These are phyloP conservation scores for Rhodotorula kratochvilovae DNA, from an alignment of 768 basidiomycete species.

Conservation along the genomic window DNA sequence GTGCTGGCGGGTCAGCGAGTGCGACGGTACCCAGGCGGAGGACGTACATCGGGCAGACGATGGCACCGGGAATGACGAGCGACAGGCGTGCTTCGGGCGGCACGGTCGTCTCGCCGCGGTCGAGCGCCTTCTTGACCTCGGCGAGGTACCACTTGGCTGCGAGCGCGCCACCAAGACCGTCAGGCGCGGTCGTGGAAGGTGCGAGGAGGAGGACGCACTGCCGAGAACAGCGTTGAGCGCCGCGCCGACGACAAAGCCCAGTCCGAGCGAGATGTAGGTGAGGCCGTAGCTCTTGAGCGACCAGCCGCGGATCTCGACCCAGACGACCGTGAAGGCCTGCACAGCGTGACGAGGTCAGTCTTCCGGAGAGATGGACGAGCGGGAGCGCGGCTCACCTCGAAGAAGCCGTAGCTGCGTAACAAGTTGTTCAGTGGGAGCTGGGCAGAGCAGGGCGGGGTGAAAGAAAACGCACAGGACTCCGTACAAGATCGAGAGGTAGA, in stretches of 20 bases:
- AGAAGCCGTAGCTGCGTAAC: constrained; percentile 38
- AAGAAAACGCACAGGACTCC: constrained; percentile 27
- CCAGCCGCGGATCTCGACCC: constrained; percentile 27
- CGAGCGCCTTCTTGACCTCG: neutral
- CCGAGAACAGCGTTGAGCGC: neutral
- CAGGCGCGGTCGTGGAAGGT: neutral
- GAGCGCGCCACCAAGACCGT: neutral
- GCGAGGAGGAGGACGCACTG: neutral
- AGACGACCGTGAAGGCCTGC: constrained; percentile 32
- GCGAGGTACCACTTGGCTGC: constrained; percentile 2
- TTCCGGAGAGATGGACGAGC: too few species aligned
- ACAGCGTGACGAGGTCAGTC: neutral
- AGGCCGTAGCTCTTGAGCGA: constrained; percentile 12
- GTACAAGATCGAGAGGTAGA: constrained; percentile 35
- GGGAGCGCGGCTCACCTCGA: constrained; percentile 14
- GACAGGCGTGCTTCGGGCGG: constrained; percentile 16
- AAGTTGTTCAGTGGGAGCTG: too few species aligned
- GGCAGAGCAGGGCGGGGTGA: too few species aligned
- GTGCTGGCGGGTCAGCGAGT: neutral
- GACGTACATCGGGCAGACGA: constrained; percentile 2
- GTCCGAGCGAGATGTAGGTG: constrained; percentile 33
- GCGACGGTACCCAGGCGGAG: neutral
- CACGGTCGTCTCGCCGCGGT: neutral
- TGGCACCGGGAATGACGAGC: constrained; percentile 3
- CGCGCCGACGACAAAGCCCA: constrained; percentile 35